Conservation (phyloP, 768 basidiomycete genomes). For the Mycena rosella region DNA sequence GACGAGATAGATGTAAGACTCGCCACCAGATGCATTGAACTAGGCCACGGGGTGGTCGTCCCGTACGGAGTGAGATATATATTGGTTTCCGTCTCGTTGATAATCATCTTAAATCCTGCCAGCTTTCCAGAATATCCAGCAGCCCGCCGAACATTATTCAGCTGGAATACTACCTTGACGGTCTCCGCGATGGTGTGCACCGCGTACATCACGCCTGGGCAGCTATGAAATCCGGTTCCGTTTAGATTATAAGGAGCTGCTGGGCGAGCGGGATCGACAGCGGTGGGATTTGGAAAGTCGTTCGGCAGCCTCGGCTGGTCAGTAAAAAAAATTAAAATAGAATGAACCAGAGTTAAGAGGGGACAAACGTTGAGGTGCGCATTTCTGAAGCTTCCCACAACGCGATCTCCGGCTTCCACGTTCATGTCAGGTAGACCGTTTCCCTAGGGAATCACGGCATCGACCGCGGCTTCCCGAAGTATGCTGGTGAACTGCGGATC, state of each 20-base stretch:
- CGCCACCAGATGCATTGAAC: slow-evolving; percentile 51
- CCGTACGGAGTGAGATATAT: slow-evolving; percentile 51
- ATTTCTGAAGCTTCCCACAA: neutral
- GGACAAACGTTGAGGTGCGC: too few relatives aligned
- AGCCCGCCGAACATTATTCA: slow-evolving; percentile 61
- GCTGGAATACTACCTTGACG: slow-evolving; percentile 58
- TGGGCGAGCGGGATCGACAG: slow-evolving; percentile 28
- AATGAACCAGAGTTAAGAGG: too few relatives aligned
- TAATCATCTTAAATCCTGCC: slow-evolving; percentile 44
- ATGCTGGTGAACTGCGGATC: neutral
- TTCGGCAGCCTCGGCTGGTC: too few relatives aligned
- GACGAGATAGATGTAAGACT: slow-evolving; percentile 1
- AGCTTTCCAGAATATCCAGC: slow-evolving; percentile 58
- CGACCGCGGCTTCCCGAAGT: neutral
- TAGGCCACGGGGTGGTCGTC: slow-evolving; percentile 51
- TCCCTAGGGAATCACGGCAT: neutral
- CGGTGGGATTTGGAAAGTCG: slow-evolving; percentile 31
- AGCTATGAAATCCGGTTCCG: slow-evolving; percentile 56
- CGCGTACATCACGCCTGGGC: slow-evolving; percentile 51
- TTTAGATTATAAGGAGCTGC: slow-evolving; percentile 36
- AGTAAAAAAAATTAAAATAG: too few relatives aligned
- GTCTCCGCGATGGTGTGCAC: slow-evolving; percentile 57
- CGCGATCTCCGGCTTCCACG: neutral
- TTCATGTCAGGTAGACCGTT: neutral
- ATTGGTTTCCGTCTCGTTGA: slow-evolving; percentile 52